Evolutionary conservation across 257 asterid species (phyloP).

Genomic region (Solanum lignicaule): DNA sequence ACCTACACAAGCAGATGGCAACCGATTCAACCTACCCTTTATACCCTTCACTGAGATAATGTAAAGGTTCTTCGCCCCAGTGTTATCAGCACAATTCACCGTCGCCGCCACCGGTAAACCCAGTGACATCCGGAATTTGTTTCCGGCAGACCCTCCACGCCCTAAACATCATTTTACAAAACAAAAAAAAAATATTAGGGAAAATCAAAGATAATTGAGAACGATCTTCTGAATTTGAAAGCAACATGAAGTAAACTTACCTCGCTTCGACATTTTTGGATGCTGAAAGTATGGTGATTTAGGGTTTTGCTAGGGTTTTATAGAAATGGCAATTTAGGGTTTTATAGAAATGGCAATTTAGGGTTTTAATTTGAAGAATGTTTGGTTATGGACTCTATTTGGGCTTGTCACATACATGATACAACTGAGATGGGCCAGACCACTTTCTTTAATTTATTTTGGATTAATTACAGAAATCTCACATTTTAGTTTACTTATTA

Average conservation of each 20-base stretch:
- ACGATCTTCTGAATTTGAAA: not conserved
- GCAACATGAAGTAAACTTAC: not conserved
- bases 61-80: conserved; percentile 47
- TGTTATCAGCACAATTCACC: conserved; percentile 51
- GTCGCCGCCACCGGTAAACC: conserved; percentile 69
- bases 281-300: not conserved
- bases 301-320: conserved; percentile 7
- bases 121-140: conserved; percentile 55
- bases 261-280: conserved; percentile 44
- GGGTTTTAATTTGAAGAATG: not conserved
- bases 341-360: not conserved
- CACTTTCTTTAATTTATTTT: not conserved
- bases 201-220: not conserved
- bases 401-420: not conserved
- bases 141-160: conserved; percentile 61
- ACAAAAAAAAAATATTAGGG: not conserved
- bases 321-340: not conserved
- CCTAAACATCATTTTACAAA: conserved; percentile 14
- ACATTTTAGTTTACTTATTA: too few relatives aligned
- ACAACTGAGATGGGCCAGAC: not conserved
- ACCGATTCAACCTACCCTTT: conserved; percentile 49
- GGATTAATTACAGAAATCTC: too few relatives aligned
- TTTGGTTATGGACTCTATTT: not conserved
- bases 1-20: conserved; percentile 61
- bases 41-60: conserved; percentile 56